Conservation (phyloP, 2,329 filamentous ascomycete species). For the Ophiocordyceps robertsii region DNA sequence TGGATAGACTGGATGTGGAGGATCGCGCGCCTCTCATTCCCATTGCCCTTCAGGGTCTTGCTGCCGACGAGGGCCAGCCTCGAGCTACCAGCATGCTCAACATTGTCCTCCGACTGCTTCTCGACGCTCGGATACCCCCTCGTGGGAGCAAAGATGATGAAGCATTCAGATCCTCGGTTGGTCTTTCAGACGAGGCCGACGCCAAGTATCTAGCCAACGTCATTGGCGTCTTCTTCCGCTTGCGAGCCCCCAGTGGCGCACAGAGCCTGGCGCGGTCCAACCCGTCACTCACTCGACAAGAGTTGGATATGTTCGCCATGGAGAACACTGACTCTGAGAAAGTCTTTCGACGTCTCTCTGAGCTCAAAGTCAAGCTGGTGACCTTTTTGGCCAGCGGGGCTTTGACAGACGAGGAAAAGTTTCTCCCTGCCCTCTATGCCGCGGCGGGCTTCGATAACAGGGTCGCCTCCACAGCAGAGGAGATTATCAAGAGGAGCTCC, state of each 20-base stretch:
- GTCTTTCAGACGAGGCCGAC: slow-evolving; percentile 54
- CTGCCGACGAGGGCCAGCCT: slow-evolving; percentile 16
- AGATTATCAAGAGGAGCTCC: slow-evolving; percentile 69
- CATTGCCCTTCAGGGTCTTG: slow-evolving; percentile 20
- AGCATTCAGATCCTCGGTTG: slow-evolving; percentile 50
- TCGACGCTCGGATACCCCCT: slow-evolving; percentile 56
- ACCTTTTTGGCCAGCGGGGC: slow-evolving; percentile 71
- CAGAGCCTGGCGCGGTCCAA: slow-evolving; percentile 18
- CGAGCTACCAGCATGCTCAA: slow-evolving; percentile 57
- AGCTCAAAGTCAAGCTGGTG: slow-evolving; percentile 43
- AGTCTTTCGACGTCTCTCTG: slow-evolving; percentile 22
- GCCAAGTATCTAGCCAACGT: slow-evolving; percentile 59
- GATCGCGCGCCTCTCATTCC: slow-evolving; percentile 65
- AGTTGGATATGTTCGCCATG: slow-evolving; percentile 16
- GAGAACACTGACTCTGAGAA: slow-evolving; percentile 50
- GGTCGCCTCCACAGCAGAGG: slow-evolving; percentile 74
- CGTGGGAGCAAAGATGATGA: slow-evolving; percentile 69
- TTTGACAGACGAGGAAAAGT: slow-evolving; percentile 72
- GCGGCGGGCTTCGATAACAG: slow-evolving; percentile 71
- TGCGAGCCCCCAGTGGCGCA: slow-evolving; percentile 16
- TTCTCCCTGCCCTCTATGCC: slow-evolving; percentile 72
- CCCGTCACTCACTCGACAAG: slow-evolving; percentile 16
- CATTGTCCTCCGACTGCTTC: slow-evolving; percentile 63
- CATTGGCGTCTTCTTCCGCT: slow-evolving; percentile 59
- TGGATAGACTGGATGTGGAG: slow-evolving; percentile 32